These are phyloP conservation scores for Aspergillus versicolor DNA, from an alignment of 2,329 filamentous ascomycete species.

Conservation along the genomic window DNA sequence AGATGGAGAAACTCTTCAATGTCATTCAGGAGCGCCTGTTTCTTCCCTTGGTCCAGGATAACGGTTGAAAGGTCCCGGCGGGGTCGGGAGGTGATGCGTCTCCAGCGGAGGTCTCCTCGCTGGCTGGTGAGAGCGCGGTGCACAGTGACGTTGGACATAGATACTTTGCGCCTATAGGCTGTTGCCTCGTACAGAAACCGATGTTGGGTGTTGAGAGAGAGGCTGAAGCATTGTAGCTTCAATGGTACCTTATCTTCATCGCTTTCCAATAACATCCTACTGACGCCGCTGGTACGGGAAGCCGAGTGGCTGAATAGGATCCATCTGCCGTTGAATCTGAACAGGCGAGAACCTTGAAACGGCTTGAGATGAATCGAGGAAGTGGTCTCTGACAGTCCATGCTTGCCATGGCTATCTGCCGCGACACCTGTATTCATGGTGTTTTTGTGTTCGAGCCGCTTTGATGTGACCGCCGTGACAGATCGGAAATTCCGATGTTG, in stretches of 20 bases:
- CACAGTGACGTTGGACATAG: too few relatives aligned
- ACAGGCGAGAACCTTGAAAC: too few relatives aligned
- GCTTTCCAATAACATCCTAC: too few relatives aligned
- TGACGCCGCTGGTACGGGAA: too few relatives aligned
- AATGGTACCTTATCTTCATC: background rate
- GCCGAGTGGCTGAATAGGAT: too few relatives aligned
- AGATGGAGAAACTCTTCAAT: conserved; percentile 78
- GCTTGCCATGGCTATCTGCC: background rate
- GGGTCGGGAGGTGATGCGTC: conserved; percentile 61
- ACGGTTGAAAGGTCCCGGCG: conserved; percentile 75
- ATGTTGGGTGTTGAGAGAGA: too few relatives aligned
- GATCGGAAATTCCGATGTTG: background rate
- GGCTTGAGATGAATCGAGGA: too few relatives aligned
- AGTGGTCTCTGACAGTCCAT: too few relatives aligned
- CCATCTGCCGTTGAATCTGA: too few relatives aligned
- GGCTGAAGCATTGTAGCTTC: background rate
- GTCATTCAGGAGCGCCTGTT: conserved; percentile 65
- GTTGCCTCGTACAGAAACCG: too few relatives aligned
- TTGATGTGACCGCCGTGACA: background rate
- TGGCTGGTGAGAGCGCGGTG: conserved; percentile 43
- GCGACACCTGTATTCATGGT: background rate
- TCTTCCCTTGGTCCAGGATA: conserved; percentile 67
- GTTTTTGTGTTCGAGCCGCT: background rate
- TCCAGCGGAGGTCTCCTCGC: conserved; percentile 49
- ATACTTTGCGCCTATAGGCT: too few relatives aligned